Percentiles rank a stretch among this genome's conserved stretches.
phyloP scores from a whole-genome alignment of 2,329 filamentous ascomycete genomes.

The Talaromyces funiculosus region DNA sequence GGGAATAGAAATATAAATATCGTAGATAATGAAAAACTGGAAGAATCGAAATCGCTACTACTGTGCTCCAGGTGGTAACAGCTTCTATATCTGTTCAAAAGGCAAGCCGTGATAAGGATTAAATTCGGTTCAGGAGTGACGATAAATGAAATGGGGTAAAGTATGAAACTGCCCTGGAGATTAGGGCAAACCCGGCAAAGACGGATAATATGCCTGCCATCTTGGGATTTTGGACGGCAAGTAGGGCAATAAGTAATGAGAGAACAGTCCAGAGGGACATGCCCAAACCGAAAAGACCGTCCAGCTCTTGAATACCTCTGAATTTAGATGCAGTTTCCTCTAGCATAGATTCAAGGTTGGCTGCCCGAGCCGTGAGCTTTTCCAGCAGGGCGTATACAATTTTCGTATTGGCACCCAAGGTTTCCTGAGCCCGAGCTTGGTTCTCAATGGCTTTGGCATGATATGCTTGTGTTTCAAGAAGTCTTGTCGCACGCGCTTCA shows the following conservation, averaged over 20 bases:
- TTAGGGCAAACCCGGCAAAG: slow-evolving; percentile 6
- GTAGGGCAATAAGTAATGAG: slow-evolving; percentile 21
- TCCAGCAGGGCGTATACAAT: slow-evolving; percentile 30
- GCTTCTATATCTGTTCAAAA: neutral
- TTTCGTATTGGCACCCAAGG: slow-evolving; percentile 22
- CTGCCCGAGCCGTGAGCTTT: slow-evolving; percentile 22
- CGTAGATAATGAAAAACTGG: neutral
- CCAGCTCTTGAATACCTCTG: slow-evolving; percentile 17
- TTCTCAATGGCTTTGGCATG: slow-evolving; percentile 28
- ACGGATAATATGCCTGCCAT: slow-evolving; percentile 20
- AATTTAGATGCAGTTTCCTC: slow-evolving; percentile 25
- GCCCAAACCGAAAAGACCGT: slow-evolving; percentile 16
- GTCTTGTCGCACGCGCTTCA: slow-evolving; percentile 25
- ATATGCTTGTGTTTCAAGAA: slow-evolving; percentile 30
- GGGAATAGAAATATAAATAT: neutral
- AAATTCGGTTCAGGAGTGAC: neutral
- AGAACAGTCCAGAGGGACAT: slow-evolving; percentile 22
- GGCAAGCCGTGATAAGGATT: no score
- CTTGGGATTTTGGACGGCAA: slow-evolving; percentile 22
- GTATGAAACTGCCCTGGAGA: neutral
- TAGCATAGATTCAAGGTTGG: slow-evolving; percentile 28
- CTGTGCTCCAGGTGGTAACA: neutral
- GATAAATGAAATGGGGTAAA: neutral
- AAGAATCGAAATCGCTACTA: neutral
- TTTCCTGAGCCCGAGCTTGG: slow-evolving; percentile 25